These are phyloP conservation scores for Zygosaccharomyces bisporus DNA, from an alignment of 805 yeast genomes.

Conservation along the genomic window DNA sequence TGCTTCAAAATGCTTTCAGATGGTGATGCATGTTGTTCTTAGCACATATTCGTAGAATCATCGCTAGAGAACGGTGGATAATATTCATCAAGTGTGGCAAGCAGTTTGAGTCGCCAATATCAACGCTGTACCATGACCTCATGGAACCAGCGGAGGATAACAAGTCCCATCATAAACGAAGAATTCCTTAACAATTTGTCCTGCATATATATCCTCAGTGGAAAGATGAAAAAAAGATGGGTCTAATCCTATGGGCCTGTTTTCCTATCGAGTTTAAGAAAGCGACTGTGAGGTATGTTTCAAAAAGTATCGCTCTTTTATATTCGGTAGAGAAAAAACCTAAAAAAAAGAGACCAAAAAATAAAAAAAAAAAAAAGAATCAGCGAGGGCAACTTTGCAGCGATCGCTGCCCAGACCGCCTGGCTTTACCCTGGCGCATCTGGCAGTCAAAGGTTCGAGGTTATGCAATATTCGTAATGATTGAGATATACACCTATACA, in stretches of 20 bases:
- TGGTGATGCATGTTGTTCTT: conserved; percentile 95
- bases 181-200: conserved; percentile 68
- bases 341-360: conserved; percentile 10
- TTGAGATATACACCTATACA: conserved; percentile 11
- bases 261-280: neutral
- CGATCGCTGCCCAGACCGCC: neutral
- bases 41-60: conserved; percentile 59
- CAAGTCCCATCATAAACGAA: conserved; percentile 60
- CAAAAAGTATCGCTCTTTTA: neutral
- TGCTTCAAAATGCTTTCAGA: conserved; percentile 50
- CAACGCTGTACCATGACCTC: conserved; percentile 31
- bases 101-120: conserved; percentile 9
- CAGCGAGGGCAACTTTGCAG: no score
- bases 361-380: neutral
- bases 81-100: conserved; percentile 33
- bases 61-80: conserved; percentile 39
- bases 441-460: no score
- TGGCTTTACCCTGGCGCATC: no score
- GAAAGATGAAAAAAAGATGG: conserved; percentile 34
- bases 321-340: conserved; percentile 5
- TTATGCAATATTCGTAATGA: conserved; percentile 12
- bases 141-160: conserved; percentile 20
- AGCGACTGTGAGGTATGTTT: neutral
- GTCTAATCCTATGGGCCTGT: conserved; percentile 34
- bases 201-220: conserved; percentile 77